Conservation (phyloP, 2,329 filamentous ascomycete genomes). For the Hymenoscyphus repandus region DNA sequence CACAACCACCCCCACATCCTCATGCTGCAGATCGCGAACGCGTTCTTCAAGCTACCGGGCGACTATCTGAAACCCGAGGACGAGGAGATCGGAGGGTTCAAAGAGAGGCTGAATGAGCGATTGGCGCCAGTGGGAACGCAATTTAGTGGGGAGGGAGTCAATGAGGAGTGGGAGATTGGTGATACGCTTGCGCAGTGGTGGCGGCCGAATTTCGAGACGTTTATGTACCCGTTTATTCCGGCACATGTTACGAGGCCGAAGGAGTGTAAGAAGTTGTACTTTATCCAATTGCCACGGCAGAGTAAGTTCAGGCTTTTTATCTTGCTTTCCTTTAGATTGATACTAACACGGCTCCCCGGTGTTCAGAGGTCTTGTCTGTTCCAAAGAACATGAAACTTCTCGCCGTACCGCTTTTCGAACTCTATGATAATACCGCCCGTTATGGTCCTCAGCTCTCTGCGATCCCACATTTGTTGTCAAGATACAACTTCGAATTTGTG, state of each 20-base stretch:
- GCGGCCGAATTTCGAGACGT: slow-evolving; percentile 98
- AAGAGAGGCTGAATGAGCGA: slow-evolving; percentile 83
- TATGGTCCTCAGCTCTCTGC: slow-evolving; percentile 96
- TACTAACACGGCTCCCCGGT: slow-evolving; percentile 8
- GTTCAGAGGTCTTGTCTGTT: slow-evolving; percentile 81
- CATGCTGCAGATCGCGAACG: slow-evolving; percentile 98
- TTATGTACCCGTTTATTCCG: slow-evolving; percentile 98
- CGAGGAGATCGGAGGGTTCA: slow-evolving; percentile 93
- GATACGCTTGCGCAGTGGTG: slow-evolving; percentile 98
- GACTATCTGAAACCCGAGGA: slow-evolving; percentile 89
- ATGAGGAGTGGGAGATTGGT: slow-evolving; percentile 89
- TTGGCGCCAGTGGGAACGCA: slow-evolving; percentile 85
- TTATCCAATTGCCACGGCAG: slow-evolving; percentile 87
- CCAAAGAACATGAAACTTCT: slow-evolving; percentile 99
- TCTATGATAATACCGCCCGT: slow-evolving; percentile 93
- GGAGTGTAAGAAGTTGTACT: slow-evolving; percentile 98
- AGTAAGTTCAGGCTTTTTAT: slow-evolving; percentile 50
- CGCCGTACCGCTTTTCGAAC: slow-evolving; percentile 91
- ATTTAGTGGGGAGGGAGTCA: slow-evolving; percentile 76
- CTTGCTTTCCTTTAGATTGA: not conserved
- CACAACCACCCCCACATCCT: slow-evolving; percentile 98
- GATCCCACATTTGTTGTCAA: slow-evolving; percentile 88
- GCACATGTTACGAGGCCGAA: slow-evolving; percentile 94
- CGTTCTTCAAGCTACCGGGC: slow-evolving; percentile 97
- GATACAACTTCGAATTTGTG: slow-evolving; percentile 97